These are phyloP conservation scores for Sutorius eximius DNA, from an alignment of 1,284 basidiomycete species.

Conservation along the genomic window DNA sequence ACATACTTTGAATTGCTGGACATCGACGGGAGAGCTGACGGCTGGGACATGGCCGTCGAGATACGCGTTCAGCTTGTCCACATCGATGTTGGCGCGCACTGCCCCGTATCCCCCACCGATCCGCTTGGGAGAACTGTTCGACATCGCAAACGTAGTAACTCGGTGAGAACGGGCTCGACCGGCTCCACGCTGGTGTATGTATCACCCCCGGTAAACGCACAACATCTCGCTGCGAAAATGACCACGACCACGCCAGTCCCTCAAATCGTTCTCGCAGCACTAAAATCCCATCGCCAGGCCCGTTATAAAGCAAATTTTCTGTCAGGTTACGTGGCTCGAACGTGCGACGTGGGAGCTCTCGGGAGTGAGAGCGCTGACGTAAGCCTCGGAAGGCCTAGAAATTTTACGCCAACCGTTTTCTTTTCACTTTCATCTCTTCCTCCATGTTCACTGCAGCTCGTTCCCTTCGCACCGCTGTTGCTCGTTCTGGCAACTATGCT, in stretches of 20 bases:
- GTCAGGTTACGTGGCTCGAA: conserved; percentile 4
- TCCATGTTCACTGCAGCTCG: conserved; percentile 66
- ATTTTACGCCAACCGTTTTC: conserved; percentile 41
- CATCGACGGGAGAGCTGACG: conserved; percentile 67
- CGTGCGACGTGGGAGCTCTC: conserved; percentile 11
- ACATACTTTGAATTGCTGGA: conserved; percentile 91
- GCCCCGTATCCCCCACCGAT: conserved; percentile 74
- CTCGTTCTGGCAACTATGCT: conserved; percentile 65
- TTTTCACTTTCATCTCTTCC: conserved; percentile 39
- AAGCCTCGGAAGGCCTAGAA: conserved; percentile 36
- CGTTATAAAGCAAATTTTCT: not conserved
- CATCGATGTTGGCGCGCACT: conserved; percentile 71
- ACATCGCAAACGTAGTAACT: conserved; percentile 27
- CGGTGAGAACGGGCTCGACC: not conserved
- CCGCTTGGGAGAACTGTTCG: conserved; percentile 40
- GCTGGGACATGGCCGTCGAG: conserved; percentile 56
- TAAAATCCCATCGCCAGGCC: not conserved
- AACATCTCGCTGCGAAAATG: not conserved
- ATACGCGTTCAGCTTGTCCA: conserved; percentile 67
- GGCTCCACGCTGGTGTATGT: not conserved
- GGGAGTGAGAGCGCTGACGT: conserved; percentile 36
- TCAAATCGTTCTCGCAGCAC: not conserved
- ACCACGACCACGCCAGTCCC: not conserved
- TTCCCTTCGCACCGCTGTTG: conserved; percentile 55
- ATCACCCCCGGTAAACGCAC: not conserved